A percentile compares a stretch with the other conserved stretches of the same genome.
These are phyloP conservation scores for Rhododendron ovatum DNA, from an alignment of 148 eudicot species.

Conservation along the genomic window DNA sequence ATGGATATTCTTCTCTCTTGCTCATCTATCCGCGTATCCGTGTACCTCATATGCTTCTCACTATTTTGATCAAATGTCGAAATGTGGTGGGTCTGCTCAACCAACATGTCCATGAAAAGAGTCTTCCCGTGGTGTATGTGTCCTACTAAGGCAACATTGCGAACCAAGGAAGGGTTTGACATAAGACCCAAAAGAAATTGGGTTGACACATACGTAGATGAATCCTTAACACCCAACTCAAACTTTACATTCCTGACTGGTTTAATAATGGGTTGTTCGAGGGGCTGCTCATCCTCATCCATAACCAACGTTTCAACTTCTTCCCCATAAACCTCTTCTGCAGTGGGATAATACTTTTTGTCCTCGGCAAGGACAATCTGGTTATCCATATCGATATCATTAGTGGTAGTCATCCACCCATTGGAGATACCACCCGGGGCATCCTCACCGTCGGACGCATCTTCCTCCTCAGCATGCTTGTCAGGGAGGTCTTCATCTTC, in stretches of 20 bases:
- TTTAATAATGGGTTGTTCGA: conserved; percentile 82
- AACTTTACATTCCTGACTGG: conserved; percentile 82
- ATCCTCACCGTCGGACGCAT: conserved; percentile 45
- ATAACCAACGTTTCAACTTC: conserved; percentile 96
- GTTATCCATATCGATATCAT: conserved; percentile 67
- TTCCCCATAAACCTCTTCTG: conserved; percentile 94
- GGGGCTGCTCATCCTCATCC: conserved; percentile 92
- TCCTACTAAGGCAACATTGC: conserved; percentile 93
- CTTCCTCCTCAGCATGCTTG: conserved; percentile 36
- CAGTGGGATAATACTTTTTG: conserved; percentile 96
- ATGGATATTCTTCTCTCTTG: conserved; percentile 97
- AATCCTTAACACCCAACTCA: conserved; percentile 86
- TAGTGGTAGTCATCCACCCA: conserved; percentile 66
- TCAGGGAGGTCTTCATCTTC: conserved; percentile 51
- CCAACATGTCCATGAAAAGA: conserved; percentile 91
- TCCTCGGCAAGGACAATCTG: conserved; percentile 89
- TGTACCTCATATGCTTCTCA: conserved; percentile 97
- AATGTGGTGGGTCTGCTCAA: conserved; percentile 88
- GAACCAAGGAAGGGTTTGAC: conserved; percentile 83
- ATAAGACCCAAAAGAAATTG: conserved; percentile 82
- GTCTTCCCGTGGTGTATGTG: conserved; percentile 90
- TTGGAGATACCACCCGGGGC: conserved; percentile 40
- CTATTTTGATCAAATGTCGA: conserved; percentile 87
- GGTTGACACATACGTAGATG: conserved; percentile 95
- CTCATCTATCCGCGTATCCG: conserved; percentile 96